Percentiles rank a stretch among this genome's conserved stretches.
Evolutionary conservation across 2,329 filamentous ascomycete genomes (phyloP).

Genomic region (Cladobotryum mycophilum): DNA sequence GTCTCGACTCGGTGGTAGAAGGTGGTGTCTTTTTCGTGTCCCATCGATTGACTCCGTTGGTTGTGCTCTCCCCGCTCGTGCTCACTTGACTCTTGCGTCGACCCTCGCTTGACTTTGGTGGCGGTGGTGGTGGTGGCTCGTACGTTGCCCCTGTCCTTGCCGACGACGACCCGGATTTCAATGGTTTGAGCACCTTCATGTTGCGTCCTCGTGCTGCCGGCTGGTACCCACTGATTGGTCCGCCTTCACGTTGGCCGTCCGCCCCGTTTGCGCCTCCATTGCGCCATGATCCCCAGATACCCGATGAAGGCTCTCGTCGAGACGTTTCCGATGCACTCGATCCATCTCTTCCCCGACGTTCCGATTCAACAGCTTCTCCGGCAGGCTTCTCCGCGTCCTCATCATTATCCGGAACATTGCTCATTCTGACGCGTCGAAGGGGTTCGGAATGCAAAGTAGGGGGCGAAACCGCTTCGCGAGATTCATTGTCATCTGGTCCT

Average conservation of each 20-base stretch:
- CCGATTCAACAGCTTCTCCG: constrained; percentile 17
- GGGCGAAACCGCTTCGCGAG: constrained; percentile 19
- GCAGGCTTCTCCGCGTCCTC: constrained; percentile 36
- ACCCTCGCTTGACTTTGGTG: constrained; percentile 42
- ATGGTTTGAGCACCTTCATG: constrained; percentile 87
- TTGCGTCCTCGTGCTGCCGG: constrained; percentile 59
- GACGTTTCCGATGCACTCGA: constrained; percentile 23
- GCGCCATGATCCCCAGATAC: constrained; percentile 68
- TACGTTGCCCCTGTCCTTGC: constrained; percentile 45
- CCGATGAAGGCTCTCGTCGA: constrained; percentile 44
- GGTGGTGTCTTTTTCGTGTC: constrained; percentile 42
- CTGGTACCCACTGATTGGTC: constrained; percentile 61
- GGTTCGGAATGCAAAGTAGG: constrained; percentile 29
- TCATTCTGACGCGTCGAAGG: constrained; percentile 22
- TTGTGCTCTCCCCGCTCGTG: constrained; percentile 21
- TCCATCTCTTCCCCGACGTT: constrained; percentile 22
- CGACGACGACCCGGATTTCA: constrained; percentile 55
- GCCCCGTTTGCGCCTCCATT: constrained; percentile 44
- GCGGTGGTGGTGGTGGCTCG: constrained; percentile 41
- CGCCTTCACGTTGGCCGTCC: constrained; percentile 49
- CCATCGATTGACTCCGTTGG: constrained; percentile 38
- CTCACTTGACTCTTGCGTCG: constrained; percentile 48
- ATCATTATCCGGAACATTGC: constrained; percentile 37
- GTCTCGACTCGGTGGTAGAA: neutral
- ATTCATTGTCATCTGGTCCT: constrained; percentile 25